Conservation (phyloP, 257 asterid species). For the Primulina eburnea region DNA sequence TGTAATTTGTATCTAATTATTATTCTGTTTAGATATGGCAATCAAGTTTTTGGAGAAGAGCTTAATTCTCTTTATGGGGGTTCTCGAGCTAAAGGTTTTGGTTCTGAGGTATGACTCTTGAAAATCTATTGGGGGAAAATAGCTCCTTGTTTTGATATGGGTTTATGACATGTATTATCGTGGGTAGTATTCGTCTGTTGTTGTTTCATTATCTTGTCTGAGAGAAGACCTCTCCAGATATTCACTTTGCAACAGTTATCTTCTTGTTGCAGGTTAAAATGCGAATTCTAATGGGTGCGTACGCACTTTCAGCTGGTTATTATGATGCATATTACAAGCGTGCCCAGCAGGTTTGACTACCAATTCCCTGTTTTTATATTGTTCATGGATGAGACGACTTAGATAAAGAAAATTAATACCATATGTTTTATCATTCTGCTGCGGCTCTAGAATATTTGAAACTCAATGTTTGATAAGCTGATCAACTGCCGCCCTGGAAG, state of each 20-base stretch:
- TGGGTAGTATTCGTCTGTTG: slow-evolving; percentile 6
- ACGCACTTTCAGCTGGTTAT: slow-evolving; percentile 98
- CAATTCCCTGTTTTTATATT: slow-evolving; percentile 6
- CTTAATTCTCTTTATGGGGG: slow-evolving; percentile 71
- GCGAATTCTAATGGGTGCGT: slow-evolving; percentile 97
- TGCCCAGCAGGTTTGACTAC: slow-evolving; percentile 78
- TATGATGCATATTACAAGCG: slow-evolving; percentile 98
- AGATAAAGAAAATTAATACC: slow-evolving; percentile 1
- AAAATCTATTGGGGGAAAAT: not conserved
- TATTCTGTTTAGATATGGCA: slow-evolving; percentile 62
- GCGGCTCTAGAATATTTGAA: not conserved
- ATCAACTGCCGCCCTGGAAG: slow-evolving; percentile 4
- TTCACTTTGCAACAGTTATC: slow-evolving; percentile 6
- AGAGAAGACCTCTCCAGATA: slow-evolving; percentile 13
- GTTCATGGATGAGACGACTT: slow-evolving; percentile 14
- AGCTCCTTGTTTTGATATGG: not conserved
- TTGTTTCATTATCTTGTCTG: slow-evolving; percentile 7
- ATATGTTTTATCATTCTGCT: not conserved
- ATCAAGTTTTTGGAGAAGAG: slow-evolving; percentile 70
- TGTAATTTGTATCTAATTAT: not conserved
- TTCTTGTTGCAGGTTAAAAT: slow-evolving; percentile 67
- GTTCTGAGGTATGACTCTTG: slow-evolving; percentile 70
- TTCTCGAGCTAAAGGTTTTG: slow-evolving; percentile 92
- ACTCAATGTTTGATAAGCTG: slow-evolving; percentile 3
- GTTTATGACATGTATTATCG: not conserved